These are phyloP conservation scores for Cryptomeria japonica DNA, from an alignment of 75 land plant genomes.

Conservation along the genomic window DNA sequence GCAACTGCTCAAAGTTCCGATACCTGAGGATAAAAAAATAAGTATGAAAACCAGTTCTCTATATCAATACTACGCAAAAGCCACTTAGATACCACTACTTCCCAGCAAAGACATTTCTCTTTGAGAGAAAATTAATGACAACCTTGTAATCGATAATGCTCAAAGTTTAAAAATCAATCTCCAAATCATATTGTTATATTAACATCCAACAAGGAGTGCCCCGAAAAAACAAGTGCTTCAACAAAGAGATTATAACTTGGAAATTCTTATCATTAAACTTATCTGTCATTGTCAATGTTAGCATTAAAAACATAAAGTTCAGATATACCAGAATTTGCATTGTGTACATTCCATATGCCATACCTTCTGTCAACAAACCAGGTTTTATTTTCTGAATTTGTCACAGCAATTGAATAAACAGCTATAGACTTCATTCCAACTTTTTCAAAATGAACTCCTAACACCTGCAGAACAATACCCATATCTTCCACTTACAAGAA, in stretches of 20 bases:
- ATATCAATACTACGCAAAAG: not conserved
- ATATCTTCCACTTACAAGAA: not conserved
- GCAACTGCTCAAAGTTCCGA: conserved; percentile 93
- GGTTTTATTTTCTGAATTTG: conserved; percentile 73
- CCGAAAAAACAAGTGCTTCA: not conserved
- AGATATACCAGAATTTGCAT: not conserved
- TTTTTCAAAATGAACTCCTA: conserved; percentile 96
- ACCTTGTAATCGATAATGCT: not conserved
- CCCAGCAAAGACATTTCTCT: not conserved
- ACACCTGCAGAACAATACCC: conserved; percentile 48
- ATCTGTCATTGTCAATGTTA: not conserved
- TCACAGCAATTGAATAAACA: conserved; percentile 89
- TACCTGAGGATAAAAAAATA: conserved; percentile 46
- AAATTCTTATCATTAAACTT: not conserved
- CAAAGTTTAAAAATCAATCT: not conserved
- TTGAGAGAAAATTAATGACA: not conserved
- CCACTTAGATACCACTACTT: not conserved
- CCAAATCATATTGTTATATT: not conserved
- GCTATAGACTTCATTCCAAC: conserved; percentile 87
- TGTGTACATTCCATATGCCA: not conserved
- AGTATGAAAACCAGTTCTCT: not conserved
- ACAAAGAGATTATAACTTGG: not conserved
- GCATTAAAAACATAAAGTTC: not conserved
- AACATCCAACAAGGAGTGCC: not conserved
- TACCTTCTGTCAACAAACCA: conserved; percentile 99